Percentiles rank a stretch among this genome's conserved stretches.
phyloP scores from a whole-genome alignment of 2,329 filamentous ascomycete genomes.

The Dothiorella sarmentorum region DNA sequence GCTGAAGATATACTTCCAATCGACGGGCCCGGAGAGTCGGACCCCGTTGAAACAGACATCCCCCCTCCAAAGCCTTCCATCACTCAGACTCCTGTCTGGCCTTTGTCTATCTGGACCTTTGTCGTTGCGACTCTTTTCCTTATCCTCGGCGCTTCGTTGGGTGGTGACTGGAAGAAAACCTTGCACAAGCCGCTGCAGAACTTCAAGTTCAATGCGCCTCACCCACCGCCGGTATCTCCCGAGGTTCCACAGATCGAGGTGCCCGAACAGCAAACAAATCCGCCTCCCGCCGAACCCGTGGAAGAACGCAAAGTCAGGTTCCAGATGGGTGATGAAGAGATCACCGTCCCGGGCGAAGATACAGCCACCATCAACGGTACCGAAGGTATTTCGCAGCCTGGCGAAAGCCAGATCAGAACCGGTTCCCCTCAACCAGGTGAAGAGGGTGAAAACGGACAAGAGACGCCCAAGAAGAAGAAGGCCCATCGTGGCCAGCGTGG shows the following conservation, averaged over 20 bases:
- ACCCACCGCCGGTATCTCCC: conserved; percentile 17
- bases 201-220: conserved; percentile 32
- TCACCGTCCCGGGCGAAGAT: conserved; percentile 11
- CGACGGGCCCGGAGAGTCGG: conserved; percentile 23
- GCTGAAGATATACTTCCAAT: conserved; percentile 20
- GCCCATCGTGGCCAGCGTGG: conserved; percentile 49
- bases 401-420: not conserved
- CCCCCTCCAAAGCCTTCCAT: conserved; percentile 19
- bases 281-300: not conserved
- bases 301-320: conserved; percentile 18
- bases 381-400: not conserved
- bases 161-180: conserved; percentile 14
- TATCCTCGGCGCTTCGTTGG: conserved; percentile 9
- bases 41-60: conserved; percentile 8
- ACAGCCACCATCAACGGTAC: not conserved
- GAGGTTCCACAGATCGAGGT: conserved; percentile 10
- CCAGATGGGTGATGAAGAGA: conserved; percentile 16
- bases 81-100: conserved; percentile 1
- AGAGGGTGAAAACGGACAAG: conserved; percentile 19
- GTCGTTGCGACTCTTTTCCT: conserved; percentile 15
- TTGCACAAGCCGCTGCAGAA: conserved; percentile 31
- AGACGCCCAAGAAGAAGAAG: conserved; percentile 46
- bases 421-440: conserved; percentile 21
- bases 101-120: conserved; percentile 12
- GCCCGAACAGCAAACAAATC: not conserved